Evolutionary conservation across 768 basidiomycete species (phyloP), one percentile per base, ranked within the genome.

Genomic region (Naematelia encephala): DNA sequence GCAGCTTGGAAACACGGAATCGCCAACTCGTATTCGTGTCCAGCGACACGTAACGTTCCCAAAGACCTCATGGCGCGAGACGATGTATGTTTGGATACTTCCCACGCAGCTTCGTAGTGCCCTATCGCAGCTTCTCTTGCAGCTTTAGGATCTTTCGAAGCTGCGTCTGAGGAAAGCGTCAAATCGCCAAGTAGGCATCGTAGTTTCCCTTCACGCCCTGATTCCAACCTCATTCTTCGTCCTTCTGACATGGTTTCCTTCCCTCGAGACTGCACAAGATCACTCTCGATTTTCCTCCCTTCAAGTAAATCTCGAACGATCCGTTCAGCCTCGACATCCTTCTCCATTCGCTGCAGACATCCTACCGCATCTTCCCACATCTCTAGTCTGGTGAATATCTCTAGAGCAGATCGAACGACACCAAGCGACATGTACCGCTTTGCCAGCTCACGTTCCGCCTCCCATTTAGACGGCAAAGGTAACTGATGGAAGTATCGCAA

Each of bases 281-380:
- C 91, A 0, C 86, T 83, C 79, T 97, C 93, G n/a, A 85, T 82
- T 73, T 87, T 91, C 30, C 81, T 80, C 0, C 92, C 94, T 61
- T 87, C 87, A 25, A 98, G 79, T 10, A 99, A 79, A 72, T 94
- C 91, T 22, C 83, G 83, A 39, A 98, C 90, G 73, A 99, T 84
- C 1, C 80, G 75, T 59, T 91, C 82, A 4, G 87, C 96, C 71
- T 84, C 86, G 54, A 90, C 89, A 10, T 83, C 83, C 64, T 84
- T 80, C 64, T 94, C 92, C 79, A 93, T 82, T 16, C 85, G 80
- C 60, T 86, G 85, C 81, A 88, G 90, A 77, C 94, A 98, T 62
- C 83, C 82, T 44, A 91, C 91, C 5, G 90, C 92, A 63, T 97
- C 90, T 78, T 96, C 96, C 93, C 93, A 99, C 91, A 97, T 91